Evolutionary conservation across 2,329 filamentous ascomycete species (phyloP).

Genomic region (Aspergillus sp.): DNA sequence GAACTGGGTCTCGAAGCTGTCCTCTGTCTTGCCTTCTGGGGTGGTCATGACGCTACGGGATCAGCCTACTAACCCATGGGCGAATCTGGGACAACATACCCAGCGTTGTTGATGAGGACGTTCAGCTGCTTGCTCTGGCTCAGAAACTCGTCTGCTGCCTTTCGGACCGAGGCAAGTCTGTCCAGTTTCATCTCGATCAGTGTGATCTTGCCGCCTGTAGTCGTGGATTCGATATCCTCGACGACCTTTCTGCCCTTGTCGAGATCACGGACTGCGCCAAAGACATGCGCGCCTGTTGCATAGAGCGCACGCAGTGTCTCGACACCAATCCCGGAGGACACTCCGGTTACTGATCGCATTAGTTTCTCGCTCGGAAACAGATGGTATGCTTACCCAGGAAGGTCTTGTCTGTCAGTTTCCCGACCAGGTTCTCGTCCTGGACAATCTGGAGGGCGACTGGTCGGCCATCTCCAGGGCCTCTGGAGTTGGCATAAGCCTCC

Average conservation of each 20-base stretch:
- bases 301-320: constrained; percentile 38
- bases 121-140: constrained; percentile 7
- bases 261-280: constrained; percentile 26
- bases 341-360: constrained; percentile 7
- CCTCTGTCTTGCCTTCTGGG: constrained; percentile 27
- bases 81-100: constrained; percentile 6
- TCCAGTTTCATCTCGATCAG: constrained; percentile 2
- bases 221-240: constrained; percentile 9
- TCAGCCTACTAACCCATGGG: background rate
- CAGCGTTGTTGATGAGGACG: constrained; percentile 36
- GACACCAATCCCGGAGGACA: constrained; percentile 32
- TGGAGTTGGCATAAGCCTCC: constrained; percentile 11
- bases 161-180: constrained; percentile 8
- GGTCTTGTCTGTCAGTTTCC: constrained; percentile 8
- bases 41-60: constrained; percentile 26
- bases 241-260: constrained; percentile 23
- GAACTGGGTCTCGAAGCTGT: constrained; percentile 41
- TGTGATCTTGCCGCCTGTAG: background rate
- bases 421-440: constrained; percentile 13
- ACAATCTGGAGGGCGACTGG: constrained; percentile 29
- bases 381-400: constrained; percentile 1
- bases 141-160: constrained; percentile 5
- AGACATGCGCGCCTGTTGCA: constrained; percentile 24
- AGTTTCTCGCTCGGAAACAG: too few relatives aligned
- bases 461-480: constrained; percentile 17